Evolutionary conservation across 2,329 filamentous ascomycete species (phyloP).

Genomic region (Arachnopeziza araneosa): DNA sequence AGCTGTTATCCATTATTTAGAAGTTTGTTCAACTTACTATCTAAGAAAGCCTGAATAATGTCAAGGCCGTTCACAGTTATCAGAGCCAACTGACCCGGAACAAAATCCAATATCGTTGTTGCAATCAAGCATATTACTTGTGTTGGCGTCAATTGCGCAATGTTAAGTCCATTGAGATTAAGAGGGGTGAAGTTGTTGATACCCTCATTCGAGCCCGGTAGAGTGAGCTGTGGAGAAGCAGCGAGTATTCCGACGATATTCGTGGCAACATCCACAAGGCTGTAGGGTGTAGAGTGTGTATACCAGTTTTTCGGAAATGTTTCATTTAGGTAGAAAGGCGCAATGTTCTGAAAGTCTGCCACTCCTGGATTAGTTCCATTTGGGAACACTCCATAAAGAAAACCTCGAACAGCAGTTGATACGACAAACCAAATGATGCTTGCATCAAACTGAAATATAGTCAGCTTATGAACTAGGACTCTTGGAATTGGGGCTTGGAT

Average conservation of each 20-base stretch:
- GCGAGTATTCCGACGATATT: background rate
- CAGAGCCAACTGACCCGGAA: background rate
- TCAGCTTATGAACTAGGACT: background rate
- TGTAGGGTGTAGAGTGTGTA: background rate
- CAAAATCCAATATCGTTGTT: background rate
- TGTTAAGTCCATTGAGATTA: background rate
- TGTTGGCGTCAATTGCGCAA: background rate
- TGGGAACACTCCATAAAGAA: background rate
- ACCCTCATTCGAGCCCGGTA: background rate
- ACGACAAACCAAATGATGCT: background rate
- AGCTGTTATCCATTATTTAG: background rate
- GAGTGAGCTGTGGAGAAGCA: background rate
- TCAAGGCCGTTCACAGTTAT: background rate
- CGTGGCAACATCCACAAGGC: background rate
- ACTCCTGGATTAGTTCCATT: constrained; percentile 1
- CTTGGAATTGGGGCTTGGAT: background rate
- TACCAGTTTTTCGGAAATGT: constrained; percentile 5
- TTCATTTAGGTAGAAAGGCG: constrained; percentile 3
- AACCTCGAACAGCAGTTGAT: background rate
- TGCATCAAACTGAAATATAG: background rate
- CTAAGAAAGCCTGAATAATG: background rate
- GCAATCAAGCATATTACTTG: background rate
- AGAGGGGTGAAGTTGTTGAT: constrained; percentile 3
- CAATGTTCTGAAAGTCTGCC: constrained; percentile 3
- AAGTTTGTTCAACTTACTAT: background rate